phyloP scores from a whole-genome alignment of 2,329 filamentous ascomycete genomes.

The Davidsoniella australis region DNA sequence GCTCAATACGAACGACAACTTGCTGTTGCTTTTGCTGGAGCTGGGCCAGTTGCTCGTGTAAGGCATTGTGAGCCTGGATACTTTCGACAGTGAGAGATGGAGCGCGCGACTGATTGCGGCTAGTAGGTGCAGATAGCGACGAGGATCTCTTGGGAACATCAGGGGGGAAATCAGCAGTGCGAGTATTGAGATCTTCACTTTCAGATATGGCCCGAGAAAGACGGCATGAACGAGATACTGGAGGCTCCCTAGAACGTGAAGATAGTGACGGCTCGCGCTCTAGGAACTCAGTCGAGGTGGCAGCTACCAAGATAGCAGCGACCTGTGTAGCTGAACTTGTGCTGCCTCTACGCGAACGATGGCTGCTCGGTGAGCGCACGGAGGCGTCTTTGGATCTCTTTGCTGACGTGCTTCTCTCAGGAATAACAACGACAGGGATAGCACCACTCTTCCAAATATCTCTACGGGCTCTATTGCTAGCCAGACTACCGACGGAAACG shows the following conservation, averaged over 20 bases:
- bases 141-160: conserved; percentile 38
- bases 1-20: conserved; percentile 15
- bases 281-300: neutral
- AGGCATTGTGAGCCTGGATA: conserved; percentile 35
- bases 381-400: conserved; percentile 35
- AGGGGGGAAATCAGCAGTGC: conserved; percentile 44
- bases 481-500: conserved; percentile 30
- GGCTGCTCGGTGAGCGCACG: conserved; percentile 43
- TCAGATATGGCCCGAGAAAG: conserved; percentile 28
- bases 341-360: conserved; percentile 35
- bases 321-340: conserved; percentile 26
- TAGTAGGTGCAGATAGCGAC: conserved; percentile 45
- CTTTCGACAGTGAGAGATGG: conserved; percentile 42
- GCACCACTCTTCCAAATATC: conserved; percentile 42
- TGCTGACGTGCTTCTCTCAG: conserved; percentile 37
- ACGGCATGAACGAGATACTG: conserved; percentile 18
- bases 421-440: conserved; percentile 46
- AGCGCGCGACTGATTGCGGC: conserved; percentile 36
- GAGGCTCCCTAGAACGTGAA: neutral
- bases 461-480: conserved; percentile 37
- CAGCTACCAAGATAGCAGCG: neutral
- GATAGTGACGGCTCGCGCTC: neutral
- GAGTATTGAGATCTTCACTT: conserved; percentile 33
- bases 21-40: conserved; percentile 6
- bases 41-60: conserved; percentile 14